A percentile compares a stretch with the other conserved stretches of the same genome.
These are phyloP conservation scores for Candida ascalaphidarum DNA, from an alignment of 805 yeast genomes.

Conservation along the genomic window DNA sequence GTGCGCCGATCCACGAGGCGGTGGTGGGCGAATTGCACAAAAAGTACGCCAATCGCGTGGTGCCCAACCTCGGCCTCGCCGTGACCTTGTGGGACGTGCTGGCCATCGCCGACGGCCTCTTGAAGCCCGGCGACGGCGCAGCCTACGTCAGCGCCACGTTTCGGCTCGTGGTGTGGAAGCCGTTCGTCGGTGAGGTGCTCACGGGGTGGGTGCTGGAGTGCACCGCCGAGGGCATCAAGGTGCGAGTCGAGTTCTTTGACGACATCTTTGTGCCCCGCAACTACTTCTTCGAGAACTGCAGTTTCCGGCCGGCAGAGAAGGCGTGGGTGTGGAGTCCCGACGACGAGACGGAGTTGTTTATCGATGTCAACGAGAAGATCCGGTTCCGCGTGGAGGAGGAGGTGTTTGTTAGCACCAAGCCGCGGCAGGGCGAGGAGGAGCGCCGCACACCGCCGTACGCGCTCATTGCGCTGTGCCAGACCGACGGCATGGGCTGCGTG, in stretches of 20 bases:
- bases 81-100: conserved; percentile 78
- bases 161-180: conserved; percentile 78
- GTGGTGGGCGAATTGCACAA: conserved; percentile 72
- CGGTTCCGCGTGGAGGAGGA: conserved; percentile 89
- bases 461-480: conserved; percentile 81
- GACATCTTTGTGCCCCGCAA: conserved; percentile 85
- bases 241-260: conserved; percentile 80
- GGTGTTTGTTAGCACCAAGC: conserved; percentile 74
- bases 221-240: conserved; percentile 78
- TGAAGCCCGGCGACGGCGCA: conserved; percentile 94
- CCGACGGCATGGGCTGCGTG: conserved; percentile 94
- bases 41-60: conserved; percentile 80
- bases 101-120: conserved; percentile 77
- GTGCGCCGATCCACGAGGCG: conserved; percentile 62
- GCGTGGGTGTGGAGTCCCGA: conserved; percentile 94
- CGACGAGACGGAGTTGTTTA: conserved; percentile 65
- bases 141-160: conserved; percentile 68
- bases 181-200: conserved; percentile 87
- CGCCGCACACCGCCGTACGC: conserved; percentile 71
- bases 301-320: conserved; percentile 62
- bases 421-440: conserved; percentile 39
- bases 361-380: conserved; percentile 87
- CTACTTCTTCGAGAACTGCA: conserved; percentile 71
- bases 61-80: conserved; percentile 78
- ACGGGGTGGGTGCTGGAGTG: conserved; percentile 92